These are phyloP conservation scores for Linanthus parryae DNA, from an alignment of 148 eudicot genomes.

Conservation along the genomic window DNA sequence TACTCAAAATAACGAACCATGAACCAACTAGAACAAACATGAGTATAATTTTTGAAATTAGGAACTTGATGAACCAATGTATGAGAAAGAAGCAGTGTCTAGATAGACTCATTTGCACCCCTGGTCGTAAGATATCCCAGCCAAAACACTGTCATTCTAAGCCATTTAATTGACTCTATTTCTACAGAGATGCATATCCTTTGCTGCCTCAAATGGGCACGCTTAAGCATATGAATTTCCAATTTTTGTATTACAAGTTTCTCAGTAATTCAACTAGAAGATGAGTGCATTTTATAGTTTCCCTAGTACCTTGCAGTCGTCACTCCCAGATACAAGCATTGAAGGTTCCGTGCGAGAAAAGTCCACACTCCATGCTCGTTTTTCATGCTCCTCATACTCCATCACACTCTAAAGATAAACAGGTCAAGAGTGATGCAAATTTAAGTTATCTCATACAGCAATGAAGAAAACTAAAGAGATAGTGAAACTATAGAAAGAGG, in stretches of 20 bases:
- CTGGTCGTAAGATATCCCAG: too few relatives aligned
- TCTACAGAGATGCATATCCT: too few relatives aligned
- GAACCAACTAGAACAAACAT: too few relatives aligned
- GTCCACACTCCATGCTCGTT: conserved; percentile 96
- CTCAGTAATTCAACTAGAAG: too few relatives aligned
- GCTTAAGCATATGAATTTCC: not conserved
- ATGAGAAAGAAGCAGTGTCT: too few relatives aligned
- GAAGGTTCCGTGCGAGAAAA: conserved; percentile 79
- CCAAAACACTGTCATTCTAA: too few relatives aligned
- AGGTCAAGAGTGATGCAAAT: conserved; percentile 3
- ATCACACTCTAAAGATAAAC: conserved; percentile 54
- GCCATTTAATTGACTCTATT: too few relatives aligned
- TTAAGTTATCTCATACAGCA: conserved; percentile 3
- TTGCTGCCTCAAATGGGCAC: not conserved
- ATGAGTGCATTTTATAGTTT: not conserved
- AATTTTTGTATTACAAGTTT: too few relatives aligned
- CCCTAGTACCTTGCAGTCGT: conserved; percentile 79
- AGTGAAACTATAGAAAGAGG: conserved; percentile 1
- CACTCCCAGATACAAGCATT: conserved; percentile 88
- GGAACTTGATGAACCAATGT: too few relatives aligned
- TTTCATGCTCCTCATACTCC: conserved; percentile 97
- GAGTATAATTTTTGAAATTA: too few relatives aligned
- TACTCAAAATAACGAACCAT: too few relatives aligned
- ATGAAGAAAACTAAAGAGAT: not conserved
- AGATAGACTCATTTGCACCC: too few relatives aligned